Evolutionary conservation across 805 yeast genomes (phyloP), one percentile per base, ranked within the genome.

Genomic region (Nakazawaea wyomingensis): DNA sequence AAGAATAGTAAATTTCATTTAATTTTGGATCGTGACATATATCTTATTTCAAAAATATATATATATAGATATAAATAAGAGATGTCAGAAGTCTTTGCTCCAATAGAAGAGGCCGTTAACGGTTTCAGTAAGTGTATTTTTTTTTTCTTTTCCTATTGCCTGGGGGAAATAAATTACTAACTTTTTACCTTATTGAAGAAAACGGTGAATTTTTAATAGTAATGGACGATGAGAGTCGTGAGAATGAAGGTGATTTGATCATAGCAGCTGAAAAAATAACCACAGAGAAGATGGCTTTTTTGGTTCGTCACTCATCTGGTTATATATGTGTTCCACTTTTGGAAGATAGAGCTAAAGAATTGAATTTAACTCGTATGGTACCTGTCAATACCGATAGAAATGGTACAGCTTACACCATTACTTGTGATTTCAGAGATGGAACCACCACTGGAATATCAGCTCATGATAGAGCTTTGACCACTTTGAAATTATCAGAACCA

Each of bases 401-500:
- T 54, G 95, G 96, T 9, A 93, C 99, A 1, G 98, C 98, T 2
- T 93, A 93, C 65, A 93, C 99, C 1, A 80, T 93, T 38, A 88
- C 97, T 1, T 86, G 86, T 41, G 99, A 93, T 59, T 80, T 68
- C 49, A 79, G 76, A 28, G 83, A 83, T 45, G 96, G 96, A 28
- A 90, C 98, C 29, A 88, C 98, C 10, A 93, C 99, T 0, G 99
- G 99, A 10, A 93, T 93, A 39, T 84, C 95, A 20, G 97, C 99
- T 8, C 82, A 81, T 54, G 99, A 93, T 62, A 74, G 99, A 55
- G 91, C 95, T 0, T 65, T 85, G 51, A 93, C 99, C 1, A 85
- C 86, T 30, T 64, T 71, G 30, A 71, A 71, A 46, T 71, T 93
- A 52, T 96, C 96, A 1, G 73, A 76, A 49, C 68, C 84, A 4